Base-by-base conservation (phyloP, 352 stramenopile species). In the Globisporangium perplexum region DNA sequence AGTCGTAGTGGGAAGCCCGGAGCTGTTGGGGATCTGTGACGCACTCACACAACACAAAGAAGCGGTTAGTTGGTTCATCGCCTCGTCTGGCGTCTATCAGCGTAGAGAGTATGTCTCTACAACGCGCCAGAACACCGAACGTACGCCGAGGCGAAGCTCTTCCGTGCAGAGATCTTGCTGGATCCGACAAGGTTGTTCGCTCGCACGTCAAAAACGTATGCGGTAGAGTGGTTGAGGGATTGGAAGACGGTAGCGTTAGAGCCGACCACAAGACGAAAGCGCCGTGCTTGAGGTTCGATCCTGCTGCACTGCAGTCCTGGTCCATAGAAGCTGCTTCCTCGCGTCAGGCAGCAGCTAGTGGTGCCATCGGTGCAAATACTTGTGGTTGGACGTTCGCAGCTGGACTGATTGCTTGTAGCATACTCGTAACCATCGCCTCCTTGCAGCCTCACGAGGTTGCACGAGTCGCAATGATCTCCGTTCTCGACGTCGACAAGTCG, bases 141-240 rank as follows among this genome's bases (percentile, higher is more conserved):
- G 42, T 65, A 24, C 75, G 86, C 41, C 47, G 50, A 3, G 8
- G 41, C 18, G 18, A 86, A 45, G 4, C 61, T 66, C 1, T 60
- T 43, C 18, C 79, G 60, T 0, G 41, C 47, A 10, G 73, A 82
- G 7, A 60, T 54, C 1, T 7, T 22, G 30, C 78, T 79, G 10
- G 30, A 53, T 24, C 75, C 78, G 11, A 71, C 59, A 11, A 45
- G 26, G 48, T 77, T 87, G 30, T 65, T 72, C 1, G 66, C 73
- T 69, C 72, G 66, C 0, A 87, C 69, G 22, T 70, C 72, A 44
- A 84, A 66, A 47, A 70, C 81, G 39, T 87, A 89, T 2, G 47
- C 63, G 12, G 75, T 71, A 7, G 75, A 83, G 36, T 73, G 67
- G 24, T 68, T 73, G 0, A 89, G 59, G 4, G 53, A 55, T 20